These are phyloP conservation scores for Coriolopsis trogii DNA, from an alignment of 1,284 basidiomycete species.

Conservation along the genomic window DNA sequence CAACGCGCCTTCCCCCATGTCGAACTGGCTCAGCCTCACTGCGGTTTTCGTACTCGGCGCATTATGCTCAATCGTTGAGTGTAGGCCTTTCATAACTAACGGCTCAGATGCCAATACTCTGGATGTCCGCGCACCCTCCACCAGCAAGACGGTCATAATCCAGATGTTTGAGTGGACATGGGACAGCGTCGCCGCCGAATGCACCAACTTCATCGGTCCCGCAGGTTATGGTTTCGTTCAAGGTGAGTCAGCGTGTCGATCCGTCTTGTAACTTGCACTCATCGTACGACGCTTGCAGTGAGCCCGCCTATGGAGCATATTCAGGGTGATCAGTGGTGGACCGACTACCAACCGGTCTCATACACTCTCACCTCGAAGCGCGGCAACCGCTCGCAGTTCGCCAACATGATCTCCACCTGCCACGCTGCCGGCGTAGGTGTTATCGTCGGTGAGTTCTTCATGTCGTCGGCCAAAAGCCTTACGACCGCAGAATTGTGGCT, in stretches of 20 bases:
- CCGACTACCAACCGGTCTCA: constrained; percentile 70
- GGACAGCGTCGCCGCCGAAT: constrained; percentile 64
- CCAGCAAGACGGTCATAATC: constrained; percentile 30
- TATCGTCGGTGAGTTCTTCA: constrained; percentile 51
- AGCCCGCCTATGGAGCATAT: constrained; percentile 53
- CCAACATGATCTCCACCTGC: constrained; percentile 60
- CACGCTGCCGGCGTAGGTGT: constrained; percentile 63
- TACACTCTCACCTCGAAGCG: constrained; percentile 63
- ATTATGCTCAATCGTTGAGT: background rate
- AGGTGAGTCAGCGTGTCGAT: constrained; percentile 38
- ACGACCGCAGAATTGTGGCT: background rate
- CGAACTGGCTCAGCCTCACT: constrained; percentile 5
- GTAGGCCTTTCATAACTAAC: background rate
- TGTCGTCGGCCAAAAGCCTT: background rate
- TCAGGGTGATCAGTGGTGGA: constrained; percentile 63
- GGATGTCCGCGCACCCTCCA: constrained; percentile 14
- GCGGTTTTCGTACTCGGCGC: background rate
- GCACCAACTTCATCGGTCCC: constrained; percentile 66
- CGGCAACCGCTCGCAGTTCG: constrained; percentile 54
- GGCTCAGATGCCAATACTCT: background rate
- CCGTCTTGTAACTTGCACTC: background rate
- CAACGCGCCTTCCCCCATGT: constrained; percentile 7
- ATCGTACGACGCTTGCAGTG: constrained; percentile 36
- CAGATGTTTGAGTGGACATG: constrained; percentile 43
- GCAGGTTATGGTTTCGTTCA: constrained; percentile 70